Evolutionary conservation across 1,284 basidiomycete genomes (phyloP).

Genomic region (Apiotrichum akiyoshidainum): DNA sequence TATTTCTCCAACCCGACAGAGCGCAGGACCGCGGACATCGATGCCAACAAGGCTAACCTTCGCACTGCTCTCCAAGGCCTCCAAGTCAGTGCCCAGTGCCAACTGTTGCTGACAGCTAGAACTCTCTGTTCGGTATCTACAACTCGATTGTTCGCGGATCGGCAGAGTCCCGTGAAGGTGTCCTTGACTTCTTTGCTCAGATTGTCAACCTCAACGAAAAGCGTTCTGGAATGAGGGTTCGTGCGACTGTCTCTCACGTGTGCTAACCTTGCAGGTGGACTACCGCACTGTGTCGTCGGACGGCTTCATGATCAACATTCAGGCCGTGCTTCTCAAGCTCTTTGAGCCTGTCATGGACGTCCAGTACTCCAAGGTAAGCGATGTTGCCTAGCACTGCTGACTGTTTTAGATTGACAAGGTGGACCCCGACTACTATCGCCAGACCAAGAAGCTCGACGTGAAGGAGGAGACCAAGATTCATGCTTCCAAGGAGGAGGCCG

Average conservation of each 20-base stretch:
- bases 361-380: slow-evolving; percentile 73
- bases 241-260: slow-evolving; percentile 11
- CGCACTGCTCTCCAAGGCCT: slow-evolving; percentile 74
- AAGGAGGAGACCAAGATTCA: slow-evolving; percentile 87
- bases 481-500: slow-evolving; percentile 75
- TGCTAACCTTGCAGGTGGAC: slow-evolving; percentile 61
- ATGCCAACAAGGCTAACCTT: slow-evolving; percentile 77
- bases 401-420: slow-evolving; percentile 77
- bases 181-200: slow-evolving; percentile 77
- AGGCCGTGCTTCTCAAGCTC: slow-evolving; percentile 75
- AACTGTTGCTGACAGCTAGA: slow-evolving; percentile 10
- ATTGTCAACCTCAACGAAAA: slow-evolving; percentile 74
- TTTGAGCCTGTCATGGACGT: slow-evolving; percentile 98
- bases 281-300: slow-evolving; percentile 81
- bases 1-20: slow-evolving; percentile 85
- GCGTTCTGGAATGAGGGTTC: slow-evolving; percentile 81
- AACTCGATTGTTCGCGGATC: slow-evolving; percentile 83
- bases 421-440: slow-evolving; percentile 75
- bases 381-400: not conserved
- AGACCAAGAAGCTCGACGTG: slow-evolving; percentile 67
- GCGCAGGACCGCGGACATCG: slow-evolving; percentile 68
- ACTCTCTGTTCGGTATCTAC: slow-evolving; percentile 75
- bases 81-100: slow-evolving; percentile 57
- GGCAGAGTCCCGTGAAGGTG: slow-evolving; percentile 72
- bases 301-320: slow-evolving; percentile 88